Evolutionary conservation across 768 basidiomycete species (phyloP).

Genomic region (Lentinula guzmanii): DNA sequence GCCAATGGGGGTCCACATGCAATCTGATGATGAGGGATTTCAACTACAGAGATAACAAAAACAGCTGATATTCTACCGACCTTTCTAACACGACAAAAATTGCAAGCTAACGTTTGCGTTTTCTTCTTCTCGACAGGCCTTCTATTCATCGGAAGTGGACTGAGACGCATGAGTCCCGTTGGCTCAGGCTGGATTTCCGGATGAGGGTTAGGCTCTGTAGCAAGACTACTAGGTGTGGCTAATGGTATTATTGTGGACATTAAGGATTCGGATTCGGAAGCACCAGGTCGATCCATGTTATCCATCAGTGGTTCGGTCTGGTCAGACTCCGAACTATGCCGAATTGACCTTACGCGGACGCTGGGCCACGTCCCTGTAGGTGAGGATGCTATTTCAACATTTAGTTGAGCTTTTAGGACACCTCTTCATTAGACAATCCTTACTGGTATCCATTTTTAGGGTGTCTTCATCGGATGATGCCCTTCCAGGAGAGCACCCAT

Average conservation of each 20-base stretch:
- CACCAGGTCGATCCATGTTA: background rate
- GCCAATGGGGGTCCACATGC: slow-evolving; percentile 58
- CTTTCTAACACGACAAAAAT: slow-evolving; percentile 43
- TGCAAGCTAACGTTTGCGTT: slow-evolving; percentile 33
- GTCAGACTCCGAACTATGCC: background rate
- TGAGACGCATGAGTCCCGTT: slow-evolving; percentile 6
- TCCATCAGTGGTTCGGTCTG: background rate
- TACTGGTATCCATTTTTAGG: background rate
- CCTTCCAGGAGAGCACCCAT: background rate
- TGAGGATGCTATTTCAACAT: background rate
- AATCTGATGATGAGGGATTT: slow-evolving; percentile 30
- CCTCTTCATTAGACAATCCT: background rate
- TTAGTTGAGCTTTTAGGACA: background rate
- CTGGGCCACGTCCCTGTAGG: slow-evolving; percentile 3
- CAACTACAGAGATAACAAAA: background rate
- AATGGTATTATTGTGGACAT: background rate
- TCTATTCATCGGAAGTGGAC: slow-evolving; percentile 5
- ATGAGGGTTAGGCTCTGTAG: background rate
- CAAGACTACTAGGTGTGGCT: background rate
- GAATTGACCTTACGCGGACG: background rate
- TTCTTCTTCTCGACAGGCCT: slow-evolving; percentile 6
- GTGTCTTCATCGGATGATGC: background rate
- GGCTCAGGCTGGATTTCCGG: background rate
- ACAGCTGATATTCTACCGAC: slow-evolving; percentile 16
- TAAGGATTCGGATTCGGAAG: background rate